A percentile compares a stretch with the other conserved stretches of the same genome.
phyloP scores from a whole-genome alignment of 2,329 filamentous ascomycete species.

The Neopestalotiopsis sp. region DNA sequence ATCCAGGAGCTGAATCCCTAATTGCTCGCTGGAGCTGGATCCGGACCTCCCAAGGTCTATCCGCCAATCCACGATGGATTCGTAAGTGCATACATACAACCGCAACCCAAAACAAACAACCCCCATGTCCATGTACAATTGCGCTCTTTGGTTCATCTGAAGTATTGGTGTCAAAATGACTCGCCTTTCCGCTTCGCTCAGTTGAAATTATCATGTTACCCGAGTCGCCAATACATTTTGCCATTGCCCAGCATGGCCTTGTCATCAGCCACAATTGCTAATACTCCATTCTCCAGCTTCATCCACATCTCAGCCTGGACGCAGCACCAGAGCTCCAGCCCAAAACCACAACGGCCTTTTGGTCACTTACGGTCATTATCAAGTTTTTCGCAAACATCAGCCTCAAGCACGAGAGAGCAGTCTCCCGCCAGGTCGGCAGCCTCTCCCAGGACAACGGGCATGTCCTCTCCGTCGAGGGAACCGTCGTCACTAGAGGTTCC shows the following conservation, averaged over 20 bases:
- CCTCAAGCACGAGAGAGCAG: constrained; percentile 42
- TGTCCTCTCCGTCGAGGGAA: constrained; percentile 5
- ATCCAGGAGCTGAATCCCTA: constrained; percentile 21
- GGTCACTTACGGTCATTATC: constrained; percentile 61
- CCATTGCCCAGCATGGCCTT: background rate
- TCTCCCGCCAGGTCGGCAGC: constrained; percentile 40
- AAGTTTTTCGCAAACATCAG: constrained; percentile 52
- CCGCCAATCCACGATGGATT: constrained; percentile 40
- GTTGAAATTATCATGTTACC: background rate
- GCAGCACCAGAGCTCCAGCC: constrained; percentile 44
- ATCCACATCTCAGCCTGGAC: constrained; percentile 60
- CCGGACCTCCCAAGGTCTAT: constrained; percentile 34
- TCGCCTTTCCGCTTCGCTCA: background rate
- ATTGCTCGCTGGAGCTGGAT: constrained; percentile 23
- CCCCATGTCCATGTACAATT: background rate
- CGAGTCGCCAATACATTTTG: background rate
- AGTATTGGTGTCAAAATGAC: background rate
- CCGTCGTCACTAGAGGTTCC: constrained; percentile 39
- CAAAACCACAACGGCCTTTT: constrained; percentile 44
- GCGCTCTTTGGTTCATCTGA: background rate
- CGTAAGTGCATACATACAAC: constrained; percentile 32
- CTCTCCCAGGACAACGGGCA: constrained; percentile 21
- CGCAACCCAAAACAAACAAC: background rate
- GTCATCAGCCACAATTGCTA: constrained; percentile 19
- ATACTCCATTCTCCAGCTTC: constrained; percentile 48